phyloP scores from a whole-genome alignment of 1,284 basidiomycete genomes.

The Rhodotorula glutinis region DNA sequence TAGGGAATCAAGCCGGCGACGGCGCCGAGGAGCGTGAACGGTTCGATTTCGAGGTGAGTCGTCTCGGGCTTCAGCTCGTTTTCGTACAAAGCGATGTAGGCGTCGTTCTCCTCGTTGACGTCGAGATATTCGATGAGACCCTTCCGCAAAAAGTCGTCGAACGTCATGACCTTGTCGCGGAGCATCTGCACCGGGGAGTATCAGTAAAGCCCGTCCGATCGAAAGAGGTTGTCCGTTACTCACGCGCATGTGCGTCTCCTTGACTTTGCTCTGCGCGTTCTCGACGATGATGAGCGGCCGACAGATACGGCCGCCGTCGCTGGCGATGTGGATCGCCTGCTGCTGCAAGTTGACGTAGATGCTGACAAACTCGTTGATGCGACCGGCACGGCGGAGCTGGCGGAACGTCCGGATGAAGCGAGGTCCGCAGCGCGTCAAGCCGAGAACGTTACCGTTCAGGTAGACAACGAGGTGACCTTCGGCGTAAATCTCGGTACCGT shows the following conservation, averaged over 20 bases:
- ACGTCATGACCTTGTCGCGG: slow-evolving; percentile 73
- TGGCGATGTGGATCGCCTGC: slow-evolving; percentile 90
- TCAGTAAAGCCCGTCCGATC: background rate
- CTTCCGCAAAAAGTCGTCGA: slow-evolving; percentile 89
- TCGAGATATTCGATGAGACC: slow-evolving; percentile 99
- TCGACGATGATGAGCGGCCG: slow-evolving; percentile 98
- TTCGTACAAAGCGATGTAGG: slow-evolving; percentile 94
- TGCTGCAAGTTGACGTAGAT: slow-evolving; percentile 97
- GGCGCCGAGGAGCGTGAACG: slow-evolving; percentile 94
- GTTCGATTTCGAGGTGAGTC: slow-evolving; percentile 99
- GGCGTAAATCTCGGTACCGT: slow-evolving; percentile 93
- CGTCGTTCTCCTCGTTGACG: slow-evolving; percentile 99
- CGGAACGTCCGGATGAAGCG: slow-evolving; percentile 89
- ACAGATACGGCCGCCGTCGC: slow-evolving; percentile 97
- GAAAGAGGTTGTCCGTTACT: slow-evolving; percentile 38
- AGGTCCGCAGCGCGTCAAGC: slow-evolving; percentile 79
- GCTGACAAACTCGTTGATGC: slow-evolving; percentile 94
- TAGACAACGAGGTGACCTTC: slow-evolving; percentile 90
- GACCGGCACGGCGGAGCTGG: slow-evolving; percentile 82
- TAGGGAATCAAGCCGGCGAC: slow-evolving; percentile 98
- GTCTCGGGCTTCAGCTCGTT: slow-evolving; percentile 71
- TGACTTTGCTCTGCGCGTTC: slow-evolving; percentile 72
- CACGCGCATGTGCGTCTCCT: slow-evolving; percentile 74
- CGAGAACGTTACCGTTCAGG: slow-evolving; percentile 94
- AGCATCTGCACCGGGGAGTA: slow-evolving; percentile 59